Evolutionary conservation across 176 grass and related monocot species (phyloP).

Genomic region (Triticum dicoccoides): DNA sequence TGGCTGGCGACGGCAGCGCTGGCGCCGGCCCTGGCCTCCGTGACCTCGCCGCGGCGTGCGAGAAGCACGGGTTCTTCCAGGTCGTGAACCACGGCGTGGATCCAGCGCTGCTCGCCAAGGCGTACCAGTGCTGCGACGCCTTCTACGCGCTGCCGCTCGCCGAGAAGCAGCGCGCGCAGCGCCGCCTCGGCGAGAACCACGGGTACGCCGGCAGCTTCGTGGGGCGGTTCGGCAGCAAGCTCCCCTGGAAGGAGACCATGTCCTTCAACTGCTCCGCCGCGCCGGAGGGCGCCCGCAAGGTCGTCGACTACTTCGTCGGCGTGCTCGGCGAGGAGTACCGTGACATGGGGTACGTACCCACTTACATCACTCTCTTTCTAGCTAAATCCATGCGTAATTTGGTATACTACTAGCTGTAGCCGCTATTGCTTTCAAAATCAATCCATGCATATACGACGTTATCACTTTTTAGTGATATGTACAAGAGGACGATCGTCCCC

Average conservation of each 20-base stretch:
- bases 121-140: constrained; percentile 52
- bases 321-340: constrained; percentile 23
- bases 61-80: constrained; percentile 80
- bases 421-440: no score
- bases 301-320: constrained; percentile 29
- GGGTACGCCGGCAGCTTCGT: constrained; percentile 93
- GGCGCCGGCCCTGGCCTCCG: background rate
- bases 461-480: no score
- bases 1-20: background rate
- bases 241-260: constrained; percentile 42
- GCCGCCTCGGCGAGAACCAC: constrained; percentile 50
- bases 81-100: constrained; percentile 72
- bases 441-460: no score
- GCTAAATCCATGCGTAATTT: background rate
- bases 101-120: constrained; percentile 53
- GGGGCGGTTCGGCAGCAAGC: constrained; percentile 21
- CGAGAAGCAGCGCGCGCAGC: constrained; percentile 70
- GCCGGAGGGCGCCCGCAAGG: constrained; percentile 7
- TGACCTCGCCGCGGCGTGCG: constrained; percentile 49
- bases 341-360: constrained; percentile 10
- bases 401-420: background rate
- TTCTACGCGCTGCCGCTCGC: constrained; percentile 69
- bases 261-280: constrained; percentile 33
- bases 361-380: background rate
- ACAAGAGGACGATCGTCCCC: background rate